Evolutionary conservation across 2,329 filamentous ascomycete genomes (phyloP), one percentile per base, ranked within the genome.

Genomic region (Teratosphaeria gauchensis): DNA sequence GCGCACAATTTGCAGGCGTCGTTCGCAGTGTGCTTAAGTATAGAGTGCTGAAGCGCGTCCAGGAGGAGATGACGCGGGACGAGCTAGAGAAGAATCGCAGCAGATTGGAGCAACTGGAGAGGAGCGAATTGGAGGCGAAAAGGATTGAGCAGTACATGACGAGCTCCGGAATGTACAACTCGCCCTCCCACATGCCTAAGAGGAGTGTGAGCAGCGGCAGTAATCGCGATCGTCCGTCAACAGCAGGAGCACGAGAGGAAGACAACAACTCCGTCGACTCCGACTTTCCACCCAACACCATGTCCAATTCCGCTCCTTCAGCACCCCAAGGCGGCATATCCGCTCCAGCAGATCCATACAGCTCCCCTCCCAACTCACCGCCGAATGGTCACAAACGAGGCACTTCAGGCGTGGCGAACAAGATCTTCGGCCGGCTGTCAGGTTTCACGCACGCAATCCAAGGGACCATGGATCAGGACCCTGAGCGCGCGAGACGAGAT

Each of bases 61-160:
- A 99, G 71, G 91, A 97, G 73, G 94, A 99, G 71, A 92, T 97
- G 86, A 97, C 94, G 1, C 87, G 87, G 52, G 94, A 99, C 60
- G 92, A 99, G 68, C 79, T 99, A 11, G 83, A 87, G 58, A 96
- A 92, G 79, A 97, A 97, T 77, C 85, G 83, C 67, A 78, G 82
- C 2, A 80, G 94, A 12, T 80, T 99, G 14, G 90, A 95, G 52
- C 88, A 92, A 54, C 78, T 99, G n/a, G 94, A 99, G 76, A 84
- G 86, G 59, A 97, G 92, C 69, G 94, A 99, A 74, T 82, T 88
- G 5, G 94, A 99, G 76, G 92, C 94, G 0, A 89, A 89, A 69
- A 85, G 95, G 53, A 94, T 99, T 61, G 92, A 97, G 69, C 89
- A 95, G 65, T 96, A 96, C 71, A 82, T 99, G 55, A 89, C 84